Percentiles rank a stretch among this genome's conserved stretches.
Conservation (phyloP, 306 rosid species). For the Dryas octopetala region DNA sequence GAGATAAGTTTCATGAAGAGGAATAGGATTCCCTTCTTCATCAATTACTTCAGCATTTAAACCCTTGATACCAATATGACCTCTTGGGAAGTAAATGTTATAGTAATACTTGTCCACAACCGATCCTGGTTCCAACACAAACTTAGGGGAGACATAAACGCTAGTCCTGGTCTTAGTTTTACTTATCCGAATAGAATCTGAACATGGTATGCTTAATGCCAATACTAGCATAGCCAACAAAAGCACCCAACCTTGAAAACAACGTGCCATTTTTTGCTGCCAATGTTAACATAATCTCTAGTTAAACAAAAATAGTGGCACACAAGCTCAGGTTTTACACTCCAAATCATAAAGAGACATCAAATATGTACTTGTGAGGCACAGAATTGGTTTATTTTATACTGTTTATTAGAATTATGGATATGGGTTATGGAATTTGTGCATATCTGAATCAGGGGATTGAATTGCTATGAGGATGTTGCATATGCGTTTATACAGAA, state of each 20-base stretch:
- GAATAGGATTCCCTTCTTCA: constrained; percentile 49
- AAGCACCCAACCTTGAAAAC: constrained; percentile 21
- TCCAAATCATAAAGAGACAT: not conserved
- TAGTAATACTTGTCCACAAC: constrained; percentile 42
- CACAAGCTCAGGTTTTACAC: not conserved
- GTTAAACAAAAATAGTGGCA: not conserved
- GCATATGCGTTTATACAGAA: not conserved
- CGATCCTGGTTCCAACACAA: constrained; percentile 63
- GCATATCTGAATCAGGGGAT: not conserved
- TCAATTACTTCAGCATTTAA: constrained; percentile 71
- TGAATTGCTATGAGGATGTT: not conserved
- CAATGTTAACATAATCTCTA: constrained; percentile 3
- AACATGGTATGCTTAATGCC: constrained; percentile 29
- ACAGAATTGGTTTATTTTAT: not conserved
- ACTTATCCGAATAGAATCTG: constrained; percentile 26
- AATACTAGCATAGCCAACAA: constrained; percentile 28
- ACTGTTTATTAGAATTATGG: not conserved
- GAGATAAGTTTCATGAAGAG: constrained; percentile 74
- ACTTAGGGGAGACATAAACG: constrained; percentile 52
- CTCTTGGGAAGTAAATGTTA: constrained; percentile 56
- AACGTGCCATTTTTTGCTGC: constrained; percentile 40
- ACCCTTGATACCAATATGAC: constrained; percentile 64
- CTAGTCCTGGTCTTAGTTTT: constrained; percentile 39
- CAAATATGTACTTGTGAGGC: not conserved
- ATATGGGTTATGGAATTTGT: not conserved